Conservation (phyloP, 2,329 filamentous ascomycete species). For the Penicillium psychrosexuale region DNA sequence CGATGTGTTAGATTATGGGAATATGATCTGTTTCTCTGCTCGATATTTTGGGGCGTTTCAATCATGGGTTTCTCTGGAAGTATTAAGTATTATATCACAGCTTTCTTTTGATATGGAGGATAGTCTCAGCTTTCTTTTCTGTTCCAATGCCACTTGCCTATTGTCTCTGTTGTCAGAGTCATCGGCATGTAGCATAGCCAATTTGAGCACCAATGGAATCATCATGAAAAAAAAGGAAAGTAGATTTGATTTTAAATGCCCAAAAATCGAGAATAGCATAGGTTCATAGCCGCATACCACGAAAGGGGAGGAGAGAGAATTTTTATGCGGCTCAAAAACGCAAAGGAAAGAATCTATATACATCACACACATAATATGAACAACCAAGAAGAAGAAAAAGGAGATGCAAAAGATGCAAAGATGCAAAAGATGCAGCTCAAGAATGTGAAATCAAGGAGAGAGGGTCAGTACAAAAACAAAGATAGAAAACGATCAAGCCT, state of each 20-base stretch:
- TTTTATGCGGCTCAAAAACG: constrained; percentile 1
- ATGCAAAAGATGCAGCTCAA: neutral
- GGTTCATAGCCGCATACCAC: neutral
- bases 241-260: neutral
- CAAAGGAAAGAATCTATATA: neutral
- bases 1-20: neutral
- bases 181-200: no score
- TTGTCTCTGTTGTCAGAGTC: neutral
- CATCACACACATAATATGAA: constrained; percentile 2
- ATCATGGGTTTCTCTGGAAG: neutral
- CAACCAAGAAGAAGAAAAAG: neutral
- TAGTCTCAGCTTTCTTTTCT: neutral
- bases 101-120: neutral
- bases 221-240: neutral
- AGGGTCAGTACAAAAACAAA: neutral
- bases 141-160: neutral
- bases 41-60: neutral
- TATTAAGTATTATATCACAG: neutral
- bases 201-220: no score
- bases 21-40: neutral
- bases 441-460: neutral
- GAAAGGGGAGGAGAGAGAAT: no score
- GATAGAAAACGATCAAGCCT: neutral
- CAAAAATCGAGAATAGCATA: neutral
- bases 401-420: no score